Evolutionary conservation across 192 early-diverging fungal species (phyloP), one percentile per base, ranked within the genome.

Genomic region (Tieghemiomyces parasiticus): DNA sequence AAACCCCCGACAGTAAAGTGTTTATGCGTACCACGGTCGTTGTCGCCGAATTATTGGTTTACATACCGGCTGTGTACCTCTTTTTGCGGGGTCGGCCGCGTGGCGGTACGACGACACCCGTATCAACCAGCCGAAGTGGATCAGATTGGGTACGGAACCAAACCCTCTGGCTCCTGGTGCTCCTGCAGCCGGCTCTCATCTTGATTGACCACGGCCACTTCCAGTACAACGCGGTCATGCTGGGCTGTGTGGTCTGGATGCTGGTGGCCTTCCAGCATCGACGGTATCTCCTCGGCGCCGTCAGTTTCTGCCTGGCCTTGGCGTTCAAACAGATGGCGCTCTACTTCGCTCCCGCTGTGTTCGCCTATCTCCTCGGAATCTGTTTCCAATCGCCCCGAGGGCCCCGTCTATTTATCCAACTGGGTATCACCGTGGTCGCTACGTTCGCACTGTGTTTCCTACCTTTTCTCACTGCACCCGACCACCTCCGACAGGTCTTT

Each of bases 261-360:
- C 62, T 96, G 46, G 78, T 80, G 35, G 78, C 76, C 44, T 85
- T 92, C 51, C 66, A 76, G 35, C 67, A 64, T 12, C 74, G 78
- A 32, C 74, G 71, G 24, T 84, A 85, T 61, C 64, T 88, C 3
- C 52, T 84, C 6, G 91, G 91, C 35, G 81, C 84, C 26, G 62
- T 95, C 0, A 75, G 77, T 29, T 99, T 99, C 65, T 90, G 82
- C 59, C 74, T 88, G 28, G 74, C 93, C 0, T 74, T 99, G 19
- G 71, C 77, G 58, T 99, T 94, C 62, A 99, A 99, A 68, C 93
- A 96, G 62, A 99, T 99, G 95, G 87, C 89, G 1, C 72, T 99
- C 16, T 99, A 93, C 64, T 96, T 84, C 70, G 78, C 95, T 0
- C 81, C 92, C 1, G 85, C 92, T 0, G 75, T 99, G 1, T 99